A percentile compares a stretch with the other conserved stretches of the same genome.
These are phyloP conservation scores for Paramecium biaurelia DNA, from an alignment of 73 alveolate genomes.

Conservation along the genomic window DNA sequence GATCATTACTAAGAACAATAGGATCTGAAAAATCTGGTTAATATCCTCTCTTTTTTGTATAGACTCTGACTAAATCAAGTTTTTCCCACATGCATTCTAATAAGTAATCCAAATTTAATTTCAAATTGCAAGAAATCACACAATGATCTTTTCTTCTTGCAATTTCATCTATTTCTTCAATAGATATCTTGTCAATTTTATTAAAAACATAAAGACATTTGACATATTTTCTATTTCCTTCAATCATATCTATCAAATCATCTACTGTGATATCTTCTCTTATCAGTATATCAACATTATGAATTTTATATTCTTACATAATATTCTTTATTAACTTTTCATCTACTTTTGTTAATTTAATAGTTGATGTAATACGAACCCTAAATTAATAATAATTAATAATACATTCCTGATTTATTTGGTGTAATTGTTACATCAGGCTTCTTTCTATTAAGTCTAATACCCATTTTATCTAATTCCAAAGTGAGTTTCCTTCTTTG, in stretches of 20 bases:
- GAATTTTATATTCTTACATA: conserved; percentile 92
- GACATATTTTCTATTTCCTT: conserved; percentile 96
- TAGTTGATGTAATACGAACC: conserved; percentile 82
- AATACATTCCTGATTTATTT: conserved; percentile 89
- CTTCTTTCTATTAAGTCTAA: conserved; percentile 92
- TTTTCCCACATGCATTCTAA: conserved; percentile 97
- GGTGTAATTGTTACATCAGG: conserved; percentile 93
- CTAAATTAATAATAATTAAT: conserved; percentile 55
- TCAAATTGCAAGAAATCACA: conserved; percentile 88
- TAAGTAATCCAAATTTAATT: conserved; percentile 87
- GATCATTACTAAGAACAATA: conserved; percentile 87
- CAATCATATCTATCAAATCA: conserved; percentile 96
- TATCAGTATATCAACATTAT: conserved; percentile 93
- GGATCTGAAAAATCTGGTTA: conserved; percentile 97
- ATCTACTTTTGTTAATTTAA: conserved; percentile 91
- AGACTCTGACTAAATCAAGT: conserved; percentile 95
- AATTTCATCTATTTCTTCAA: conserved; percentile 97
- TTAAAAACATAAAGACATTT: conserved; percentile 96
- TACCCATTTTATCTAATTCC: conserved; percentile 98
- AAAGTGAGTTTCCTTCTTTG: conserved; percentile 92
- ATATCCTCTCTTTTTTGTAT: conserved; percentile 96
- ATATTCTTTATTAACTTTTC: conserved; percentile 93
- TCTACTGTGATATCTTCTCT: conserved; percentile 98
- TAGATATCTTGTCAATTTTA: conserved; percentile 95
- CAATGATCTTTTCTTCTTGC: conserved; percentile 87